Conservation (phyloP, 1,284 basidiomycete species). For the Cryptococcus amylolentus region DNA sequence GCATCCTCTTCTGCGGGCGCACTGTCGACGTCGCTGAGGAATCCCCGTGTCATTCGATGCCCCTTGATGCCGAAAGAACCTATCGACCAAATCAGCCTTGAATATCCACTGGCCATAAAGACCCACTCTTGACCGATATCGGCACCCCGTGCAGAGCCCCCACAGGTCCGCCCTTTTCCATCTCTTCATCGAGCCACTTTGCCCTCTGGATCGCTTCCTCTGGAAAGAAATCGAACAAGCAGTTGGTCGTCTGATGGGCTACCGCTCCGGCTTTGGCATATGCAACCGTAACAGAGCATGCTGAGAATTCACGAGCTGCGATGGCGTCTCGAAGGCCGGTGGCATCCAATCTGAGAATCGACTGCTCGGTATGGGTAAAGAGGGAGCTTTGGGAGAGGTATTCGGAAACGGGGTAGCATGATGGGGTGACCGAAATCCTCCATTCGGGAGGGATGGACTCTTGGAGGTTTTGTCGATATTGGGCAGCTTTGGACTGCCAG, state of each 20-base stretch:
- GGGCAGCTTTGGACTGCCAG: no score
- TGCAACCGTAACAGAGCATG: conserved; percentile 22
- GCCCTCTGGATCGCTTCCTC: conserved; percentile 61
- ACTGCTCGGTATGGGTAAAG: conserved; percentile 22
- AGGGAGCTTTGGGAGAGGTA: background rate
- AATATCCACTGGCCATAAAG: conserved; percentile 55
- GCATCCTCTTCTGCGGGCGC: conserved; percentile 1
- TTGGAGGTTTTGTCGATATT: no score
- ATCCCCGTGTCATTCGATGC: conserved; percentile 19
- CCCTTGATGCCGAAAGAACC: conserved; percentile 28
- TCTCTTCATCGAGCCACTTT: conserved; percentile 57
- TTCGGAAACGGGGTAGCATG: no score
- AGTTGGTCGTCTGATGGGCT: conserved; percentile 55
- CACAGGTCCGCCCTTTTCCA: conserved; percentile 54
- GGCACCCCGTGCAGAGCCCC: conserved; percentile 65
- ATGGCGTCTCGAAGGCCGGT: conserved; percentile 37
- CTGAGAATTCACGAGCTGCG: conserved; percentile 11
- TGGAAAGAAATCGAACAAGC: conserved; percentile 66
- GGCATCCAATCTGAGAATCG: conserved; percentile 39
- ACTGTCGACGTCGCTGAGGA: background rate
- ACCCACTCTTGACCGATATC: conserved; percentile 63
- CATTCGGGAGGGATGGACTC: no score
- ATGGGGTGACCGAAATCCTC: no score
- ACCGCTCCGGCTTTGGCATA: conserved; percentile 33
- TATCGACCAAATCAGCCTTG: background rate